These are phyloP conservation scores for Thermochaetoides thermophila DNA, from an alignment of 495 filamentous ascomycete species.

Conservation along the genomic window DNA sequence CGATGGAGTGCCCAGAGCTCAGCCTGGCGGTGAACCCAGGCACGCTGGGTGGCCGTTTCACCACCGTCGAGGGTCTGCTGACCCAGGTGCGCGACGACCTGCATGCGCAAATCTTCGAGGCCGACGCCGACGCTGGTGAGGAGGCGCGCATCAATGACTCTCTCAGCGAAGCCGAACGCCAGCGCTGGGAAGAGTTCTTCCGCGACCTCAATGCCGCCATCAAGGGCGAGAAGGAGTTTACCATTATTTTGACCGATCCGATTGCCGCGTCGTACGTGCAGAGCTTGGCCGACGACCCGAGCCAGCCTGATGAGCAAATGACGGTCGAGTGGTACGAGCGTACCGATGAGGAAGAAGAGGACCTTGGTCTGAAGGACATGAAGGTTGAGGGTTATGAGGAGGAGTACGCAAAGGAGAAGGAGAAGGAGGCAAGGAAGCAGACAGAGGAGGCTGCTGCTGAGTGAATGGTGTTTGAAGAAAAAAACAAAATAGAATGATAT, in stretches of 20 bases:
- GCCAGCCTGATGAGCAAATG: slow-evolving; percentile 66
- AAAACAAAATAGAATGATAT: neutral
- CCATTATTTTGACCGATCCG: slow-evolving; percentile 75
- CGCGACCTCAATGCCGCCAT: slow-evolving; percentile 58
- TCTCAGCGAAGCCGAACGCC: slow-evolving; percentile 42
- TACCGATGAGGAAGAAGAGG: slow-evolving; percentile 81
- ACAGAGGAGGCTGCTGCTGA: neutral
- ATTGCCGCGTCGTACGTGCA: slow-evolving; percentile 88
- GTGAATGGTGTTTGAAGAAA: too few species aligned
- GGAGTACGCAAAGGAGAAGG: slow-evolving; percentile 6
- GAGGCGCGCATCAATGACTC: slow-evolving; percentile 47
- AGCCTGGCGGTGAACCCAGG: slow-evolving; percentile 73
- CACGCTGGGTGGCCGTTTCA: slow-evolving; percentile 92
- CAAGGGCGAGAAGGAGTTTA: slow-evolving; percentile 66
- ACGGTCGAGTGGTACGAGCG: slow-evolving; percentile 71
- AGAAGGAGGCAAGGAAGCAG: neutral
- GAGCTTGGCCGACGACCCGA: slow-evolving; percentile 53
- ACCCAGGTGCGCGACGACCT: slow-evolving; percentile 86
- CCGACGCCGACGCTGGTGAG: slow-evolving; percentile 28
- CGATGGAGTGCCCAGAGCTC: slow-evolving; percentile 70
- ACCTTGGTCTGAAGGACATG: slow-evolving; percentile 81
- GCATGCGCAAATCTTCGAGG: slow-evolving; percentile 69
- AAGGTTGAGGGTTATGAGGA: slow-evolving; percentile 77
- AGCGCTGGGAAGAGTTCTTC: slow-evolving; percentile 74
- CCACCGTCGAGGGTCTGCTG: slow-evolving; percentile 88